Evolutionary conservation across 2,329 filamentous ascomycete genomes (phyloP).

Genomic region (Talaromyces sp.): DNA sequence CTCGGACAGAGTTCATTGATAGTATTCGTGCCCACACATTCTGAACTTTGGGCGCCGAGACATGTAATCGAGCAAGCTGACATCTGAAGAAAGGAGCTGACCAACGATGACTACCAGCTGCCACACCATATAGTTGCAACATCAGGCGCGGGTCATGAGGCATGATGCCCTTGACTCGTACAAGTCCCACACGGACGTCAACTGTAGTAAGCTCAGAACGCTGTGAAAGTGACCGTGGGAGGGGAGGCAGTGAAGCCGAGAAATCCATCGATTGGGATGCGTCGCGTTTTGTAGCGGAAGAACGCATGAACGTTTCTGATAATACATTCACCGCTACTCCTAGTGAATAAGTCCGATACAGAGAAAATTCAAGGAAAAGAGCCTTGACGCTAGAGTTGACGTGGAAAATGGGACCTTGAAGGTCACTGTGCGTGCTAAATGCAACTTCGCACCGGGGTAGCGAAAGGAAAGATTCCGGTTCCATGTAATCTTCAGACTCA

Average conservation of each 20-base stretch:
- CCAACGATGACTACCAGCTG: conserved; percentile 82
- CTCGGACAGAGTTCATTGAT: conserved; percentile 71
- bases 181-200: conserved; percentile 72
- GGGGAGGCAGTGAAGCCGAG: conserved; percentile 23
- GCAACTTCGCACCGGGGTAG: conserved; percentile 84
- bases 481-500: conserved; percentile 77
- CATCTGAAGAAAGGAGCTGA: conserved; percentile 73
- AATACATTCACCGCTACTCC: conserved; percentile 76
- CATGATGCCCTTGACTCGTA: conserved; percentile 86
- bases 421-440: conserved; percentile 77
- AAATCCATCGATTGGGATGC: conserved; percentile 17
- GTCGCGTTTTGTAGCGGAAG: conserved; percentile 18
- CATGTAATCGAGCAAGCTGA: conserved; percentile 76
- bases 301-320: conserved; percentile 56
- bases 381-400: conserved; percentile 75
- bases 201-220: conserved; percentile 66
- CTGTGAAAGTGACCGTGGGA: conserved; percentile 22
- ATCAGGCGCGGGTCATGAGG: conserved; percentile 86
- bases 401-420: conserved; percentile 81
- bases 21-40: conserved; percentile 80
- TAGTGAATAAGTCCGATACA: conserved; percentile 87
- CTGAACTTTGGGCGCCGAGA: conserved; percentile 76
- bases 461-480: conserved; percentile 77
- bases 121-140: conserved; percentile 78
- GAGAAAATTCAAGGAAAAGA: conserved; percentile 78